Percentiles rank a stretch among this genome's conserved stretches.
These are phyloP conservation scores for Nicotiana tabacum DNA, from an alignment of 257 asterid genomes.

Conservation along the genomic window DNA sequence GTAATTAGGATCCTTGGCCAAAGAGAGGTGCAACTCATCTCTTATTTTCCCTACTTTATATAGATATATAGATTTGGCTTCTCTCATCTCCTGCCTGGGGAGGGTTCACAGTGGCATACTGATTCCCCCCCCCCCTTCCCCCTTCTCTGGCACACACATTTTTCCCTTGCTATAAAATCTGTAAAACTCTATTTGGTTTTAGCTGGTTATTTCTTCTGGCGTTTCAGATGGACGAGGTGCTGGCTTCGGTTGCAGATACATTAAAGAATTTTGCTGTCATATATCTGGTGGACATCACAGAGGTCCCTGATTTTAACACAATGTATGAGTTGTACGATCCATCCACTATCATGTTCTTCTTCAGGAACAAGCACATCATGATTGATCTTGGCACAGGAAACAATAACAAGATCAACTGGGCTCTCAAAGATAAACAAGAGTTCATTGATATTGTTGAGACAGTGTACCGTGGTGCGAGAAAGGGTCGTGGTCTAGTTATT, in stretches of 20 bases:
- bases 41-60: too few species aligned
- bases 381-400: constrained; percentile 96
- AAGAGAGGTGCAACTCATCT: too few species aligned
- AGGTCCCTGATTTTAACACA: constrained; percentile 94
- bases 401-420: constrained; percentile 97
- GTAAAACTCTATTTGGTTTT: neutral
- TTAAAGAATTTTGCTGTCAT: constrained; percentile 84
- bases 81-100: neutral
- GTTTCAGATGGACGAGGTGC: constrained; percentile 83
- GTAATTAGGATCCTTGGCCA: too few species aligned
- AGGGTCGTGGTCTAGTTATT: constrained; percentile 94
- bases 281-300: constrained; percentile 81
- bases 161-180: neutral
- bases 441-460: constrained; percentile 95
- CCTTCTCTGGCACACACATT: neutral
- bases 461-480: constrained; percentile 90
- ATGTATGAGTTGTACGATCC: constrained; percentile 97
- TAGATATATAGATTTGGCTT: neutral
- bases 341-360: constrained; percentile 88
- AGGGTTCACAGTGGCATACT: neutral
- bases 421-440: constrained; percentile 94
- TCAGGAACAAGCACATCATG: constrained; percentile 98
- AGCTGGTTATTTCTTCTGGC: constrained; percentile 4
- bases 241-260: constrained; percentile 86
- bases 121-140: neutral